These are phyloP conservation scores for Boletus rubroflammeus DNA, from an alignment of 768 basidiomycete species.

Conservation along the genomic window DNA sequence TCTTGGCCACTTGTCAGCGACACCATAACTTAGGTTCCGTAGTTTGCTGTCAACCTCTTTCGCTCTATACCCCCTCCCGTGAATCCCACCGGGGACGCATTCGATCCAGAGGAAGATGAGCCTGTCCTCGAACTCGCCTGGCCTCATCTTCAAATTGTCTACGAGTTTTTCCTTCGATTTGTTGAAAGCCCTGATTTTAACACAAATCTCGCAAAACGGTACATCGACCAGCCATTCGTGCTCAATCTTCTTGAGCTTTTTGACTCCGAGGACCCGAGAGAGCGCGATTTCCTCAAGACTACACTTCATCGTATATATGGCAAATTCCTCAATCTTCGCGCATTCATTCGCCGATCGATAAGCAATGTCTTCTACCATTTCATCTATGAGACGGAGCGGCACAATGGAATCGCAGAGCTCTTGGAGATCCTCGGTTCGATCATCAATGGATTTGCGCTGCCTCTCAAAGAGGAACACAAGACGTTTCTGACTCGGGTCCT, in stretches of 20 bases:
- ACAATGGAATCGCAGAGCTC: constrained; percentile 98
- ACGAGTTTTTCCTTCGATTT: constrained; percentile 99
- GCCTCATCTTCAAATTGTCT: constrained; percentile 99
- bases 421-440: constrained; percentile 98
- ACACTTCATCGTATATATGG: constrained; percentile 99
- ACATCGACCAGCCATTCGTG: constrained; percentile 95
- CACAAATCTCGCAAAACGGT: constrained; percentile 95
- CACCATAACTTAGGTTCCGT: constrained; percentile 12
- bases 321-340: constrained; percentile 97
- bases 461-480: constrained; percentile 99
- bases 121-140: constrained; percentile 98
- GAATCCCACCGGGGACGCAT: constrained; percentile 96
- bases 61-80: constrained; percentile 99
- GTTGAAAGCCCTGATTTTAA: constrained; percentile 98
- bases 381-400: constrained; percentile 96
- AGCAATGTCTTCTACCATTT: constrained; percentile 99
- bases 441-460: constrained; percentile 98
- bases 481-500: constrained; percentile 92
- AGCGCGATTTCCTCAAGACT: constrained; percentile 99
- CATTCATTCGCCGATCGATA: constrained; percentile 98
- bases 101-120: constrained; percentile 99
- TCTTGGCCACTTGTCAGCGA: not conserved
- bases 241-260: constrained; percentile 96
- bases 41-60: constrained; percentile 99
- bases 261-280: constrained; percentile 97